Evolutionary conservation across 805 yeast species (phyloP).

Genomic region (Ogataea methylovora): DNA sequence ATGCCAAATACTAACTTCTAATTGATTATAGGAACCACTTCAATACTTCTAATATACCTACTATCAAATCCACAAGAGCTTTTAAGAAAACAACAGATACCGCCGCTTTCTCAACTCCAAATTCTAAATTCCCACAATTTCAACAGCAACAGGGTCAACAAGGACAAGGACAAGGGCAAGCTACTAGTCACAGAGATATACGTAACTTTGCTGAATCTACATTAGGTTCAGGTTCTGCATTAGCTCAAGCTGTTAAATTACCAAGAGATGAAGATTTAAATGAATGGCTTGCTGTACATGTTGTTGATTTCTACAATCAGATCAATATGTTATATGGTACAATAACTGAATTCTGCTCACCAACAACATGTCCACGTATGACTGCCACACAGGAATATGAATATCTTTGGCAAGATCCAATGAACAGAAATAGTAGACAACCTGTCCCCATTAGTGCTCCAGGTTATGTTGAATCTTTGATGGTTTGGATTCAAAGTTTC

Average conservation of each 20-base stretch:
- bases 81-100: constrained; percentile 17
- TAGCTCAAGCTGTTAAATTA: constrained; percentile 86
- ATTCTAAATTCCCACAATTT: constrained; percentile 10
- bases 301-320: constrained; percentile 95
- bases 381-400: constrained; percentile 96
- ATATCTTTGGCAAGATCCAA: constrained; percentile 90
- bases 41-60: constrained; percentile 23
- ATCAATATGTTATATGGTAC: constrained; percentile 95
- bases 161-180: constrained; percentile 12
- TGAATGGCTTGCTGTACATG: constrained; percentile 97
- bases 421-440: constrained; percentile 41
- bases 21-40: constrained; percentile 12
- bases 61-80: constrained; percentile 27
- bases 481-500: constrained; percentile 93
- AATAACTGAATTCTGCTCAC: constrained; percentile 94
- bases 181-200: constrained; percentile 55
- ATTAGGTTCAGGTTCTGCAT: constrained; percentile 83
- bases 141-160: constrained; percentile 6
- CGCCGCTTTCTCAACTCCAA: constrained; percentile 14
- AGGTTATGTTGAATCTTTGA: constrained; percentile 84
- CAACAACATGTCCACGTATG: constrained; percentile 92
- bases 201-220: constrained; percentile 92
- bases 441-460: constrained; percentile 93
- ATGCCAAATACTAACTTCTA: background rate
- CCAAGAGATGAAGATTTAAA: constrained; percentile 88